Conservation (phyloP, 306 rosid species). For the Dalbergia cochinchinensis region DNA sequence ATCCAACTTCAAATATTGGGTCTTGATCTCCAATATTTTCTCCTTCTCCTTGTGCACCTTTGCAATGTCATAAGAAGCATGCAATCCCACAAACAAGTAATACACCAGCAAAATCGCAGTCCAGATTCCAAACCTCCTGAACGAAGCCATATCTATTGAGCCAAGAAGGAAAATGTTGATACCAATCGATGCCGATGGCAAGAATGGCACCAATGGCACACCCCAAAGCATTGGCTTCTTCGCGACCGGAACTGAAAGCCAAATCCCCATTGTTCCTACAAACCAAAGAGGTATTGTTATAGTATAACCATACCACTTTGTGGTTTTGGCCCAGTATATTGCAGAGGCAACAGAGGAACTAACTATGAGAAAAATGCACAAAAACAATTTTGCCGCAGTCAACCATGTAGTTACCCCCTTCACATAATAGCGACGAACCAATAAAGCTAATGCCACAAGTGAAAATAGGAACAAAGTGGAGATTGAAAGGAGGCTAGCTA, state of each 20-base stretch:
- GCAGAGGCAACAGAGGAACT: slow-evolving; percentile 58
- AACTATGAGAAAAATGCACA: slow-evolving; percentile 49
- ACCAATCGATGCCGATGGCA: slow-evolving; percentile 71
- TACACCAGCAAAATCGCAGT: slow-evolving; percentile 54
- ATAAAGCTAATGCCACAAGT: slow-evolving; percentile 67
- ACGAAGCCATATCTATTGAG: slow-evolving; percentile 68
- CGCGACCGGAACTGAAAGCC: slow-evolving; percentile 63
- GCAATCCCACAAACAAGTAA: slow-evolving; percentile 69
- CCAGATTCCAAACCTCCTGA: slow-evolving; percentile 66
- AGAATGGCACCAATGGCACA: slow-evolving; percentile 73
- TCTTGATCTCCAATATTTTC: background rate
- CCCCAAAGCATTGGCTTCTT: slow-evolving; percentile 78
- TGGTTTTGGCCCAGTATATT: slow-evolving; percentile 48
- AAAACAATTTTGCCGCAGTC: slow-evolving; percentile 49
- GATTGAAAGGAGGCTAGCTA: slow-evolving; percentile 70
- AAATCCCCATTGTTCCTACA: slow-evolving; percentile 59
- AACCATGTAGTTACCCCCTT: slow-evolving; percentile 51
- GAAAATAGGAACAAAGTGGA: slow-evolving; percentile 81
- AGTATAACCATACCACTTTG: slow-evolving; percentile 56
- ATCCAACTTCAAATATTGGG: slow-evolving; percentile 23
- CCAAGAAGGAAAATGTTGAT: slow-evolving; percentile 83
- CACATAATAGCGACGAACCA: slow-evolving; percentile 69
- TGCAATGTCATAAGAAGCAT: slow-evolving; percentile 72
- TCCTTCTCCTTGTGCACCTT: slow-evolving; percentile 38
- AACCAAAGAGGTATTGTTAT: slow-evolving; percentile 61